Base-by-base conservation (phyloP, 148 eudicot genomes). In the Silene uniflora region DNA sequence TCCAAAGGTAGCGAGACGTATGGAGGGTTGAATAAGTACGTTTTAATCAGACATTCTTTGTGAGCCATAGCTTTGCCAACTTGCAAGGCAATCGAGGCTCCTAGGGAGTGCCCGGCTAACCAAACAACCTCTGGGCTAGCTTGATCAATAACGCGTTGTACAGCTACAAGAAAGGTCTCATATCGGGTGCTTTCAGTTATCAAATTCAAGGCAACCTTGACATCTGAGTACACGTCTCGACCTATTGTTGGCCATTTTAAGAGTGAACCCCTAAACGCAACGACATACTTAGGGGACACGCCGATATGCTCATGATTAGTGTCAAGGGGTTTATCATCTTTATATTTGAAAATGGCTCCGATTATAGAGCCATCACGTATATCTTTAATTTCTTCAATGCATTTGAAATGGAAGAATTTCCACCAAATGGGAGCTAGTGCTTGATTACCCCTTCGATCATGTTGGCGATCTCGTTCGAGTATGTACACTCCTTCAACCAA, bases 361-460 rank as follows among this genome's bases (percentile, higher is more conserved):
- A 86, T 89, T 54, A 66, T 79, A 18, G 94, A 91, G 19, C 42
- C 63, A 62, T 91, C 92, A 2, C 67, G 77, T 23, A 83, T 73
- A 35, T 91, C 93, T 0, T 77, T 82, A 22, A 90, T 77, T 19
- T 69, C 62, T 42, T 81, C 79, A 32, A 75, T 17, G 67, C 84
- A 16, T 63, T 81, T 75, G 68, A 87, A 90, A 63, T 85, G 82
- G 78, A 90, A 90, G 56, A 55, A 83, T 7, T 83, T 77, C 97
- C 94, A 91, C 98, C 97, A 93, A 0, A 77, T 79, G 44, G 92
- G 90, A 23, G 97, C 98, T 32, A 84, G 77, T 19, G 94, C 87
- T 47, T 79, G 82, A 39, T 69, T 74, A 7, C 82, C 87, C 10
- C 69, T 67, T 22, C 93, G 84, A 0, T 83, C 74, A 32, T 79